phyloP scores from a whole-genome alignment of 495 filamentous ascomycete species.

The Hyaloscypha bicolor region DNA sequence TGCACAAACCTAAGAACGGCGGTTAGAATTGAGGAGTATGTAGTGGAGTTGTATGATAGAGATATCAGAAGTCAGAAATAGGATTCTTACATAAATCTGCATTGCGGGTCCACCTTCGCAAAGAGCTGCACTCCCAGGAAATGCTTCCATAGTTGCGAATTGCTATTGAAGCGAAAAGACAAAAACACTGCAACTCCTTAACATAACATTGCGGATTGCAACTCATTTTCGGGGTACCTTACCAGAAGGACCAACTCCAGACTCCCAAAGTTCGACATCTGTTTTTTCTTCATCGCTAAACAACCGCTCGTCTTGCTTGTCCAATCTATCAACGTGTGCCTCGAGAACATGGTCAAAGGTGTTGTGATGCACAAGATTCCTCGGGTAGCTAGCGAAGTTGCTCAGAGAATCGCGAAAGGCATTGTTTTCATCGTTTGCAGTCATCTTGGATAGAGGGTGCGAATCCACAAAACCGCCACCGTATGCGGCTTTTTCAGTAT shows the following conservation, averaged over 20 bases:
- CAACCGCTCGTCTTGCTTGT: constrained; percentile 18
- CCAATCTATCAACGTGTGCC: constrained; percentile 17
- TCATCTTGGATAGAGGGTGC: constrained; percentile 5
- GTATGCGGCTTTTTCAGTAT: too few species aligned
- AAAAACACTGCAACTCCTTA: too few species aligned
- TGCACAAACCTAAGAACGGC: constrained; percentile 35
- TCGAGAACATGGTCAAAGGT: constrained; percentile 18
- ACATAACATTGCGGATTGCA: too few species aligned
- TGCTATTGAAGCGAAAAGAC: background rate
- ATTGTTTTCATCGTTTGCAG: constrained; percentile 14
- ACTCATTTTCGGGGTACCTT: background rate
- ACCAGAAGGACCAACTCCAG: constrained; percentile 7
- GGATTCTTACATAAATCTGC: constrained; percentile 30
- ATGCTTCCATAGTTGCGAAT: constrained; percentile 9
- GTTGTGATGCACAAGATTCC: constrained; percentile 23
- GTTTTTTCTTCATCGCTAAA: constrained; percentile 20
- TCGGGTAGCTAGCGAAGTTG: constrained; percentile 22
- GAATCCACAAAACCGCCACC: background rate
- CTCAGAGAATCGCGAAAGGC: constrained; percentile 14
- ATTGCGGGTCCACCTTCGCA: constrained; percentile 22
- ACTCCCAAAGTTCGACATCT: constrained; percentile 28
- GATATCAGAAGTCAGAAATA: background rate
- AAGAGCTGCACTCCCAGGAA: constrained; percentile 12
- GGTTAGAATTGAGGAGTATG: constrained; percentile 4
- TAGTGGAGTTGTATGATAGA: background rate